Evolutionary conservation across 2,329 filamentous ascomycete species (phyloP), one percentile per base, ranked within the genome.

Genomic region (Cryphonectria carpinicola): DNA sequence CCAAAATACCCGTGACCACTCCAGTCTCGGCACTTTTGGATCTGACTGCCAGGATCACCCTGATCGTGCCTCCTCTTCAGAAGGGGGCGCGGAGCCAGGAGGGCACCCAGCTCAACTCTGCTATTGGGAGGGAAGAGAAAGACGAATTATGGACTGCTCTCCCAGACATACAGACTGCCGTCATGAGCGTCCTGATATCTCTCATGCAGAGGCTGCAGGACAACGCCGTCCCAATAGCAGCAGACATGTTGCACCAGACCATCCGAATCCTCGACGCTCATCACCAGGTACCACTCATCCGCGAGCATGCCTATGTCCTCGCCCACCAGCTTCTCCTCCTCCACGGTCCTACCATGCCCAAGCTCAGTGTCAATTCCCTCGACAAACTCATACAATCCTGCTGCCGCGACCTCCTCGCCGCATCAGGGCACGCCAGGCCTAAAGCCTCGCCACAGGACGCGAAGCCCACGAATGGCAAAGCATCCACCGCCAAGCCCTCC

Each of bases 71-170:
- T 74, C 88, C 78, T 74, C 88, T 79, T 76, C 74, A 81, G 65
- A 74, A 84, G 77, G 77, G 82, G 79, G 72, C 84, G 84, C 71
- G 80, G 79, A 28, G 82, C 74, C 82, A 86, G 72, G 84, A 84
- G 74, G 84, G 82, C 1, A 80, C 89, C n/a, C 88, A 90, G 72
- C 84, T 90, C 71, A 95, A 94, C 75, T 85, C 90, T 10, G 91
- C 93, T 73, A 88, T 96, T 73, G 87, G 90, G 43, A 88, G 92
- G 72, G 93, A 97, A 65, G 95, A 98, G 80, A 91, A 91, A 72
- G 93, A 97, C 67, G 88, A 90, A 61, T 85, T 98, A 4, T 95
- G 92, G 88, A 83, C 87, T 63, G 84, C 88, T 25, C 84, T 98
- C 14, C 93, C 95, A 5, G 84, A 87, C 13, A 87, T 98, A 54